These are phyloP conservation scores for Pichia membranifaciens DNA, from an alignment of 805 yeast species.

Conservation along the genomic window DNA sequence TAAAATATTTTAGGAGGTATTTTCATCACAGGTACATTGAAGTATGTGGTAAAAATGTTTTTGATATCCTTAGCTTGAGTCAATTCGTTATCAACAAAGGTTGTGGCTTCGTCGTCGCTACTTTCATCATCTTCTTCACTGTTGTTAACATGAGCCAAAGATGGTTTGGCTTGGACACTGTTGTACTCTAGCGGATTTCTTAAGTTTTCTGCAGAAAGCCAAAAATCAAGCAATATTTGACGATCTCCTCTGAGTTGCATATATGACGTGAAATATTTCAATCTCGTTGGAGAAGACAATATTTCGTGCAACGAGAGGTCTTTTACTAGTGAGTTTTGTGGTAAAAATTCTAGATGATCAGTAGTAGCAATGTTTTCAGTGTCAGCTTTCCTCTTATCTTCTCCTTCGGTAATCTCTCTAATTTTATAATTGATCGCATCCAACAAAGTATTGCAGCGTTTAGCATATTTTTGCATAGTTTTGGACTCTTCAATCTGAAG, in stretches of 20 bases:
- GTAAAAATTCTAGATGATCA: neutral
- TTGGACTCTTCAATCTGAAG: conserved; percentile 10
- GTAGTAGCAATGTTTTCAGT: neutral
- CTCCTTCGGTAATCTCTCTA: neutral
- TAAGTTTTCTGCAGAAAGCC: conserved; percentile 61
- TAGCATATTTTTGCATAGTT: conserved; percentile 8
- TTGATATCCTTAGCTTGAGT: conserved; percentile 49
- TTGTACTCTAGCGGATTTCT: conserved; percentile 60
- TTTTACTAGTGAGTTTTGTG: neutral
- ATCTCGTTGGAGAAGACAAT: conserved; percentile 6
- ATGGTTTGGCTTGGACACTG: neutral
- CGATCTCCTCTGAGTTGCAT: conserved; percentile 45
- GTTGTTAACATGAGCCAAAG: neutral
- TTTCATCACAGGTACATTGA: conserved; percentile 28
- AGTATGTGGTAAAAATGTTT: conserved; percentile 42
- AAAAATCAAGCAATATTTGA: conserved; percentile 48
- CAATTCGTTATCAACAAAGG: conserved; percentile 22
- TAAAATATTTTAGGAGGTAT: conserved; percentile 25
- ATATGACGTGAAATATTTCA: conserved; percentile 47
- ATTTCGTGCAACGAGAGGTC: conserved; percentile 7
- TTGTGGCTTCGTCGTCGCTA: conserved; percentile 18
- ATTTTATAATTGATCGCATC: neutral
- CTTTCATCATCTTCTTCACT: conserved; percentile 25
- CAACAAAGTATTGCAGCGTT: conserved; percentile 3
- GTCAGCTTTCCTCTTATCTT: neutral